These are phyloP conservation scores for Trichosporon sp. DNA, from an alignment of 1,284 basidiomycete species.

Conservation along the genomic window DNA sequence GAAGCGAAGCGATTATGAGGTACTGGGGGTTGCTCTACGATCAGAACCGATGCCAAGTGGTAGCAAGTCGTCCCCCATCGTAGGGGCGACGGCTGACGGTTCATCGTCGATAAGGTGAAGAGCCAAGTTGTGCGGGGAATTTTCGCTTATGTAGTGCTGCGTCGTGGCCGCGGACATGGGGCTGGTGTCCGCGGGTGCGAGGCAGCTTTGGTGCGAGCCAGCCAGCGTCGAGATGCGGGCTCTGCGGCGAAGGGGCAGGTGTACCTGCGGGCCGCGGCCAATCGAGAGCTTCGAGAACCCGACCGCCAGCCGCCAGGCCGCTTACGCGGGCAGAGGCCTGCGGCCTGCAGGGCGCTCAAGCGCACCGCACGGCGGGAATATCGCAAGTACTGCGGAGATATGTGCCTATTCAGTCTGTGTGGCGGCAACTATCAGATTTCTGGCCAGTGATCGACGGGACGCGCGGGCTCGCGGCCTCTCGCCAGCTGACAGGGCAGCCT, in stretches of 20 bases:
- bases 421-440: neutral
- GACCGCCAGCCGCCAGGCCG: too few relatives aligned
- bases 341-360: too few relatives aligned
- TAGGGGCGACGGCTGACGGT: constrained; percentile 9
- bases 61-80: neutral
- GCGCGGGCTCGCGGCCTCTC: neutral
- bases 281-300: too few relatives aligned
- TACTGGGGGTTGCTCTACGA: constrained; percentile 17
- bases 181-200: neutral
- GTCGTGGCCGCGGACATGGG: neutral
- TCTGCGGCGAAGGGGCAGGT: neutral
- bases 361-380: neutral
- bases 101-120: constrained; percentile 7
- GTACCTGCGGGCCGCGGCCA: neutral
- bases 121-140: neutral
- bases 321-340: too few relatives aligned
- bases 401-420: neutral
- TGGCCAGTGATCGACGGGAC: neutral
- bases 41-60: constrained; percentile 11
- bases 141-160: neutral
- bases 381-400: neutral
- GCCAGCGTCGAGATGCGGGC: neutral
- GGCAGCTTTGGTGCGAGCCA: neutral
- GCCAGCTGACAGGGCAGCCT: neutral
- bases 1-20: constrained; percentile 22